These are phyloP conservation scores for Aureobasidium melanogenum DNA, from an alignment of 2,329 filamentous ascomycete genomes.

Conservation along the genomic window DNA sequence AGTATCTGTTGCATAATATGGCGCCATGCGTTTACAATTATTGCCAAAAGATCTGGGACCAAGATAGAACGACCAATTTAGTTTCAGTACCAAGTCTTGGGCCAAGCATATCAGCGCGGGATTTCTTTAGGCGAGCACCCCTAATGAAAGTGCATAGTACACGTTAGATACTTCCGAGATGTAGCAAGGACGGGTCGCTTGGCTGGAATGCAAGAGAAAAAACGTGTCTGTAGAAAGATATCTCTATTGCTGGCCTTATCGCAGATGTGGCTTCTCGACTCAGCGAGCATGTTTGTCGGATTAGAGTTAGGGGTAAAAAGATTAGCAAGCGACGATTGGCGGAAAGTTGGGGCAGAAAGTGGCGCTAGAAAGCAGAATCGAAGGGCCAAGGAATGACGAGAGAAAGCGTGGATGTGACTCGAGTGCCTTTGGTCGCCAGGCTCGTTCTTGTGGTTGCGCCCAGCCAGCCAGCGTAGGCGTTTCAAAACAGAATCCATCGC, in stretches of 20 bases:
- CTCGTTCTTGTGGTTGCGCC: not conserved
- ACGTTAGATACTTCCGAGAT: not conserved
- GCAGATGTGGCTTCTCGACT: not conserved
- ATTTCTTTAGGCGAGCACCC: not conserved
- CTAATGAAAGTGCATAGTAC: not conserved
- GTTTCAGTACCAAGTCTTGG: constrained; percentile 1
- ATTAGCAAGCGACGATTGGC: not conserved
- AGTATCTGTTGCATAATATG: not conserved
- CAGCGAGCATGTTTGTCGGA: not conserved
- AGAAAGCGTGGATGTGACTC: not conserved
- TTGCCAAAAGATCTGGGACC: not conserved
- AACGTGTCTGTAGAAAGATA: not conserved
- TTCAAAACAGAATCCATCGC: constrained; percentile 9
- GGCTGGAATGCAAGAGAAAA: not conserved
- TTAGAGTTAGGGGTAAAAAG: not conserved
- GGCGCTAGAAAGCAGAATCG: not conserved
- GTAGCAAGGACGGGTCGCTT: not conserved
- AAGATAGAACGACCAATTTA: not conserved
- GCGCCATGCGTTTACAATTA: not conserved
- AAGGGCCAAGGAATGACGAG: not conserved
- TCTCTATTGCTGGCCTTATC: not conserved
- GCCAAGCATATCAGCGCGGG: not conserved
- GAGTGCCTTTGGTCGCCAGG: not conserved
- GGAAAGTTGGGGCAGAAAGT: not conserved
- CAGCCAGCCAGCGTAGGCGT: not conserved